Evolutionary conservation across 495 filamentous ascomycete species (phyloP).

Genomic region (Tuber microsphaerosporum): DNA sequence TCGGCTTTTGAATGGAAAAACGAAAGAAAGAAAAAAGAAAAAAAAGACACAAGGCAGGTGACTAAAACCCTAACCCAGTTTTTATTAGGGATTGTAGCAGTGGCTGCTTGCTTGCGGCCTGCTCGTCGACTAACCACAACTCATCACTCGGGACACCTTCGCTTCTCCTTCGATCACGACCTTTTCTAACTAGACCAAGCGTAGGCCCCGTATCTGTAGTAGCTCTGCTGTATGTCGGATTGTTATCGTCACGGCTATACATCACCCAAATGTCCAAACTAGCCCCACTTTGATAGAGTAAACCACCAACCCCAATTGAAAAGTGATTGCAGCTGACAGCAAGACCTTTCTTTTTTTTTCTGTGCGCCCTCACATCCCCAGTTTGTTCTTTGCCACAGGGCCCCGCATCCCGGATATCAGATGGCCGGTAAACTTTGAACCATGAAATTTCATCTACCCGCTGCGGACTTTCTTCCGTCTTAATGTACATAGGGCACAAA

Average conservation of each 20-base stretch:
- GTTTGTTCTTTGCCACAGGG: background rate
- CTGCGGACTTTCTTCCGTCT: background rate
- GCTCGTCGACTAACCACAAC: background rate
- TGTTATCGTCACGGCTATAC: background rate
- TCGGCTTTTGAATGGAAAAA: background rate
- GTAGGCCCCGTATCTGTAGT: background rate
- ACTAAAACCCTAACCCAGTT: background rate
- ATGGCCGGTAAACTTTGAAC: conserved; percentile 1
- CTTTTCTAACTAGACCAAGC: background rate
- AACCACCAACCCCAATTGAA: background rate
- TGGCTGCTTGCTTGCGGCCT: background rate
- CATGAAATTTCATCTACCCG: background rate
- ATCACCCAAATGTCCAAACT: background rate
- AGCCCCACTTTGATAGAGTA: background rate
- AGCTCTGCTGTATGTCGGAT: background rate
- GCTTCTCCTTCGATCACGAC: background rate
- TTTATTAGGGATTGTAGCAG: background rate
- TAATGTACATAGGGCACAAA: background rate
- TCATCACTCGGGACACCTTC: background rate
- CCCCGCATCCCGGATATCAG: background rate
- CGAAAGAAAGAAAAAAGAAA: background rate
- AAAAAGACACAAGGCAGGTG: background rate
- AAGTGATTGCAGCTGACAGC: background rate
- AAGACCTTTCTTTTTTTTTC: background rate
- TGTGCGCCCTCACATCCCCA: background rate